Percentiles rank a stretch among this genome's conserved stretches.
phyloP scores from a whole-genome alignment of 768 basidiomycete genomes.

The Leccinum subtestaceum region DNA sequence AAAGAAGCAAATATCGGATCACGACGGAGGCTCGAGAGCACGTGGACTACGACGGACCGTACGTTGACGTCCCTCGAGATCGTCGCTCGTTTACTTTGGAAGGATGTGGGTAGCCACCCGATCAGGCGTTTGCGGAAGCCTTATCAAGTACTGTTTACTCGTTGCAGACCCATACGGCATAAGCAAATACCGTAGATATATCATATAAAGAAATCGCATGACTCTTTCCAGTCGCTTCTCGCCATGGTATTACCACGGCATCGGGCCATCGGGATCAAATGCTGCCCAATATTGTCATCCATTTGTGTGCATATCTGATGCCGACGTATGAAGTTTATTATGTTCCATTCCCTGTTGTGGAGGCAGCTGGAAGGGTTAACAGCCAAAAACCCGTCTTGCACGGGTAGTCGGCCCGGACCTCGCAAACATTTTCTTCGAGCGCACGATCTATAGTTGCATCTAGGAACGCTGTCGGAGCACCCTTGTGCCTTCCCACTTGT shows the following conservation, averaged over 20 bases:
- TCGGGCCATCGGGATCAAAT: slow-evolving; percentile 4
- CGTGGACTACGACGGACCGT: slow-evolving; percentile 3
- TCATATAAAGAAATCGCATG: slow-evolving; percentile 5
- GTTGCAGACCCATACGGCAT: slow-evolving; percentile 11
- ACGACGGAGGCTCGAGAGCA: neutral
- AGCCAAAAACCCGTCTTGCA: neutral
- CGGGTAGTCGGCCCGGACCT: neutral
- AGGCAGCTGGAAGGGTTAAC: neutral
- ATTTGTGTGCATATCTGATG: neutral
- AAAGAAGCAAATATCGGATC: slow-evolving; percentile 13
- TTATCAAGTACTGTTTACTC: neutral
- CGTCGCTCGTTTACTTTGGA: slow-evolving; percentile 16
- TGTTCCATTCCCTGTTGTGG: neutral
- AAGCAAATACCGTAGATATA: slow-evolving; percentile 3
- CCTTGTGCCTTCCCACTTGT: neutral
- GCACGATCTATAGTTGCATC: neutral
- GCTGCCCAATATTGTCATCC: neutral
- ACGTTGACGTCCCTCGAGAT: slow-evolving; percentile 14
- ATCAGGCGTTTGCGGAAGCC: slow-evolving; percentile 13
- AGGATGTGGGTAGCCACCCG: slow-evolving; percentile 23
- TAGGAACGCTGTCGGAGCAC: neutral
- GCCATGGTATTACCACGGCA: neutral
- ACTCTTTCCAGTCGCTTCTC: neutral
- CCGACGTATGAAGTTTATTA: neutral
- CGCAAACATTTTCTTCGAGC: neutral